These are phyloP conservation scores for Cordyceps cicadae DNA, from an alignment of 2,329 filamentous ascomycete genomes.

Conservation along the genomic window DNA sequence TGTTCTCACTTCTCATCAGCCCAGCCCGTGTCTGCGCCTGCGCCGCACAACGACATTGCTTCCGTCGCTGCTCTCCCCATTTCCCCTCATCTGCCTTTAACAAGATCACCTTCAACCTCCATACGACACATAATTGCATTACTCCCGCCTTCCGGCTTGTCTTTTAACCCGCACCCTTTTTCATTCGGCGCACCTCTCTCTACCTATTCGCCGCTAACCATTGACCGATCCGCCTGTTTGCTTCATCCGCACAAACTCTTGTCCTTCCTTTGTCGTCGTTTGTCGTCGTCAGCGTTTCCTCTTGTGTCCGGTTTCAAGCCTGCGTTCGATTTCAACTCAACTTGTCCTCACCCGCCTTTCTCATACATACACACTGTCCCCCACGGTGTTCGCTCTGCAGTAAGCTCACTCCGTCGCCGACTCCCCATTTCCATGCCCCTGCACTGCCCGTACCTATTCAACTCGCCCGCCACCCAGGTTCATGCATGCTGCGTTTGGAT, in stretches of 20 bases:
- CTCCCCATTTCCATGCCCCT: neutral
- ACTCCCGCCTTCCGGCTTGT: neutral
- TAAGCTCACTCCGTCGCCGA: neutral
- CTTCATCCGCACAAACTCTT: neutral
- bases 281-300: neutral
- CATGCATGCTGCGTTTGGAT: neutral
- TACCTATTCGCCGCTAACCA: neutral
- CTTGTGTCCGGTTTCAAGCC: neutral
- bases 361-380: neutral
- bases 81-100: neutral
- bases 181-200: neutral
- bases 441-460: too few species aligned
- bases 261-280: neutral
- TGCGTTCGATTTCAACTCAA: neutral
- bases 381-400: neutral
- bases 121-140: neutral
- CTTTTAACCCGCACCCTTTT: neutral
- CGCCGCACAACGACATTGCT: neutral
- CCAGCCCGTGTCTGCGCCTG: neutral
- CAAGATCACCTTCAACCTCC: neutral
- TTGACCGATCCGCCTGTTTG: neutral
- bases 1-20: slow-evolving; percentile 7
- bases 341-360: neutral
- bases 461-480: neutral
- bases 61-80: neutral